Percentiles rank a stretch among this genome's conserved stretches.
phyloP scores from a whole-genome alignment of 1,139 yeast species.

The Pichia kudriavzevii region DNA sequence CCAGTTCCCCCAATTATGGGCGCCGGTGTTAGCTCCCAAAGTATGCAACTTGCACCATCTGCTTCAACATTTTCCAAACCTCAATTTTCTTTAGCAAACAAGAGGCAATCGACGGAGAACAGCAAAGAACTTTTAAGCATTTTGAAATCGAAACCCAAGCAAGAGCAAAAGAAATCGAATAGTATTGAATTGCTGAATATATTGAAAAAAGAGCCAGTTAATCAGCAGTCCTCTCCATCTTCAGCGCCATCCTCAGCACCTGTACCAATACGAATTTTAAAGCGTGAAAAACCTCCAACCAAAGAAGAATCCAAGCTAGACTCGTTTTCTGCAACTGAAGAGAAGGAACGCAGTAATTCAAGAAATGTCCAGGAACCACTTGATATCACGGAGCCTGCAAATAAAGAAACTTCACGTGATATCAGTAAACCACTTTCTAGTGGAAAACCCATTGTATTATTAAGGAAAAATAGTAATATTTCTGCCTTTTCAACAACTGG shows the following conservation, averaged over 20 bases:
- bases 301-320: neutral
- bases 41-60: constrained; percentile 27
- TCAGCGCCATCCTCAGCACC: neutral
- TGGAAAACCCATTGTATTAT: constrained; percentile 15
- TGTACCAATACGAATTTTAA: constrained; percentile 12
- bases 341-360: neutral
- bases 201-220: constrained; percentile 7
- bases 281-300: constrained; percentile 13
- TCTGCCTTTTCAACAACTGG: neutral
- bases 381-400: constrained; percentile 20
- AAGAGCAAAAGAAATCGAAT: constrained; percentile 9
- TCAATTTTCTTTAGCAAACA: constrained; percentile 25
- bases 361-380: constrained; percentile 2
- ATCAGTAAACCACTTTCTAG: constrained; percentile 5
- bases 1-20: constrained; percentile 16
- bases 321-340: neutral
- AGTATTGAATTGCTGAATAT: constrained; percentile 10
- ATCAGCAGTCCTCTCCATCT: no score
- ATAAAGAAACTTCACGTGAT: constrained; percentile 9
- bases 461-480: constrained; percentile 14
- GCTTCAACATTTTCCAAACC: constrained; percentile 21
- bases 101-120: constrained; percentile 34
- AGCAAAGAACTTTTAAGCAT: constrained; percentile 49
- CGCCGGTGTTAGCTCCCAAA: constrained; percentile 18
- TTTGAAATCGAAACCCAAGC: constrained; percentile 32